Percentiles rank a stretch among this genome's conserved stretches.
These are phyloP conservation scores for Candida cerambycidarum DNA, from an alignment of 805 yeast genomes.

Conservation along the genomic window DNA sequence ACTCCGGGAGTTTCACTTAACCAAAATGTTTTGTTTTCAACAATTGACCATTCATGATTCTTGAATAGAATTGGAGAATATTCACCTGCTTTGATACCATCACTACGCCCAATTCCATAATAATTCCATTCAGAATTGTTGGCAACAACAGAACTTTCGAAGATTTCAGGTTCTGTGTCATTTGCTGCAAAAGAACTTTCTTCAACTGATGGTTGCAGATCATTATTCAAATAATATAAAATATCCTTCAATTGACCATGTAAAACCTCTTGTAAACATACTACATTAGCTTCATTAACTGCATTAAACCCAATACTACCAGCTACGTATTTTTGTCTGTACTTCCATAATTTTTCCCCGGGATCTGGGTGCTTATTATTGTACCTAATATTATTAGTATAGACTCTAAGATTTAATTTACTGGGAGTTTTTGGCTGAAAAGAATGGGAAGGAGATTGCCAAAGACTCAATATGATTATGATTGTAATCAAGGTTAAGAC, in stretches of 20 bases:
- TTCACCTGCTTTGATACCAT: slow-evolving; percentile 31
- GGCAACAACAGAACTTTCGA: slow-evolving; percentile 13
- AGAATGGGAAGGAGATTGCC: neutral
- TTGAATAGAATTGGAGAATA: slow-evolving; percentile 38
- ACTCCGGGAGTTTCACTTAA: slow-evolving; percentile 46
- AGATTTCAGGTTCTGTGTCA: neutral
- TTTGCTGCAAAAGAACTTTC: neutral
- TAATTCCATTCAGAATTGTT: slow-evolving; percentile 26
- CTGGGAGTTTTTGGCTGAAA: neutral
- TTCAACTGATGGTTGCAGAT: slow-evolving; percentile 15
- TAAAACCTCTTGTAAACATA: slow-evolving; percentile 40
- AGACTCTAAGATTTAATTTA: slow-evolving; percentile 22
- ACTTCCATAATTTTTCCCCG: slow-evolving; percentile 47
- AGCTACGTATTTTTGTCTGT: slow-evolving; percentile 36
- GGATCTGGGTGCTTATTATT: slow-evolving; percentile 34
- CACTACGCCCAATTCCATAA: slow-evolving; percentile 38
- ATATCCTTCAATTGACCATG: slow-evolving; percentile 43
- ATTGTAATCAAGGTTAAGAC: neutral
- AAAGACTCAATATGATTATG: neutral
- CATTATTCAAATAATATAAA: slow-evolving; percentile 20
- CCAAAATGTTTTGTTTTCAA: slow-evolving; percentile 38
- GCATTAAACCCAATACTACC: slow-evolving; percentile 23
- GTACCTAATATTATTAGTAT: slow-evolving; percentile 47
- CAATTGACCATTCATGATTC: slow-evolving; percentile 28
- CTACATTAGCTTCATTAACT: slow-evolving; percentile 32